A percentile compares a stretch with the other conserved stretches of the same genome.
Evolutionary conservation across 352 stramenopile species (phyloP).

Genomic region (Globisporangium canariense): DNA sequence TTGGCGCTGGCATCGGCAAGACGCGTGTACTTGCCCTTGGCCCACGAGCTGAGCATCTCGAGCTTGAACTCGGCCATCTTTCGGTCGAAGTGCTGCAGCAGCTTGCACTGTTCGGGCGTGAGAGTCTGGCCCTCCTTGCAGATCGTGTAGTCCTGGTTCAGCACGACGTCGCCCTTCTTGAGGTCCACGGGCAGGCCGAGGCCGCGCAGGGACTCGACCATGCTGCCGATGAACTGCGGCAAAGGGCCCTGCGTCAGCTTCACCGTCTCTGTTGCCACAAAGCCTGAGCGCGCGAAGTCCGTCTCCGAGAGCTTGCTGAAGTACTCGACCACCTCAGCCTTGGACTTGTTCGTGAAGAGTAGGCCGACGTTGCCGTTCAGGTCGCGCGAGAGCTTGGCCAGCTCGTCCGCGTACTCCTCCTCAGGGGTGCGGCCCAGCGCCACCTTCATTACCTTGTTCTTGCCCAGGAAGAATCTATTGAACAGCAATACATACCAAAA

Average conservation of each 20-base stretch:
- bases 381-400: conserved; percentile 89
- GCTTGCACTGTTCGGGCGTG: conserved; percentile 94
- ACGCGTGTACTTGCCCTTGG: conserved; percentile 73
- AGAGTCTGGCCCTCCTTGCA: conserved; percentile 94
- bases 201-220: conserved; percentile 96
- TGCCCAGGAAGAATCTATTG: conserved; percentile 96
- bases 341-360: conserved; percentile 92
- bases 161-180: conserved; percentile 93
- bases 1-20: conserved; percentile 43
- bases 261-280: conserved; percentile 88
- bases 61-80: conserved; percentile 89
- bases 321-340: conserved; percentile 89
- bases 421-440: conserved; percentile 92
- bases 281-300: conserved; percentile 94
- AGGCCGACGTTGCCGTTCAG: conserved; percentile 93
- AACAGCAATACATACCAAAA: background rate
- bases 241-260: conserved; percentile 87
- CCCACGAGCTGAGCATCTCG: conserved; percentile 72
- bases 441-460: conserved; percentile 99
- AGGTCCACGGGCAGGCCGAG: conserved; percentile 96
- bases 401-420: conserved; percentile 96
- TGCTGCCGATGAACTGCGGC: conserved; percentile 92
- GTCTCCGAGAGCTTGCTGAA: conserved; percentile 90
- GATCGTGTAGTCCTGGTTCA: conserved; percentile 91
- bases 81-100: conserved; percentile 90